These are phyloP conservation scores for Croton laevigatus DNA, from an alignment of 441 rosid species.

Conservation along the genomic window DNA sequence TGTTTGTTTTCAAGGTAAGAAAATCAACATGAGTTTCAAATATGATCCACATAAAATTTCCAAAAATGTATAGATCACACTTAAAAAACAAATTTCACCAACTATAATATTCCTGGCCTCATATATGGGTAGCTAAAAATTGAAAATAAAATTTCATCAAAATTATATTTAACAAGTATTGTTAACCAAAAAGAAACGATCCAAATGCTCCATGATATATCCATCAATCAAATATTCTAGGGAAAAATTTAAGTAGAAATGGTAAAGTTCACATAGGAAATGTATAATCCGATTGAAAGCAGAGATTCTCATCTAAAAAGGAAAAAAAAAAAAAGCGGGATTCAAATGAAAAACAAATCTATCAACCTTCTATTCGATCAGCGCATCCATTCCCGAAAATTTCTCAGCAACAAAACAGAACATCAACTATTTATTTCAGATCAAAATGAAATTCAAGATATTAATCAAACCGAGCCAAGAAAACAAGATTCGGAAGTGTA, in stretches of 20 bases:
- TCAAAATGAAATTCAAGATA: constrained; percentile 7
- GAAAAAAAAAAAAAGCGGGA: no score
- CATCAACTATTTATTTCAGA: background rate
- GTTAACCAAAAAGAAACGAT: background rate
- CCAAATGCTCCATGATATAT: background rate
- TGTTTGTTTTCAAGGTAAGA: background rate
- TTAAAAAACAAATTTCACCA: background rate
- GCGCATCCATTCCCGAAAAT: background rate
- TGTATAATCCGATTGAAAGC: background rate
- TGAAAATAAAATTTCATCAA: background rate
- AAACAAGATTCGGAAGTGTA: background rate
- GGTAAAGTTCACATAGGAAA: background rate
- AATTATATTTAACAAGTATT: background rate
- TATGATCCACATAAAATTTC: background rate
- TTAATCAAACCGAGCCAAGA: constrained; percentile 4
- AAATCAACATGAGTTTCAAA: background rate
- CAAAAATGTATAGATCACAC: background rate
- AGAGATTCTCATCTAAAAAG: background rate
- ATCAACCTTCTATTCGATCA: background rate
- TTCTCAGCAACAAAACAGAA: background rate
- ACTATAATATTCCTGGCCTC: no score
- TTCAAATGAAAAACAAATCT: constrained; percentile 14
- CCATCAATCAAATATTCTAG: constrained; percentile 4
- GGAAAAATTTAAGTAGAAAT: constrained; percentile 5
- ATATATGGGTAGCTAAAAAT: no score